Evolutionary conservation across 169 alveolate genomes (phyloP), one percentile per base, ranked within the genome.

Genomic region (Plasmodium fragile): DNA sequence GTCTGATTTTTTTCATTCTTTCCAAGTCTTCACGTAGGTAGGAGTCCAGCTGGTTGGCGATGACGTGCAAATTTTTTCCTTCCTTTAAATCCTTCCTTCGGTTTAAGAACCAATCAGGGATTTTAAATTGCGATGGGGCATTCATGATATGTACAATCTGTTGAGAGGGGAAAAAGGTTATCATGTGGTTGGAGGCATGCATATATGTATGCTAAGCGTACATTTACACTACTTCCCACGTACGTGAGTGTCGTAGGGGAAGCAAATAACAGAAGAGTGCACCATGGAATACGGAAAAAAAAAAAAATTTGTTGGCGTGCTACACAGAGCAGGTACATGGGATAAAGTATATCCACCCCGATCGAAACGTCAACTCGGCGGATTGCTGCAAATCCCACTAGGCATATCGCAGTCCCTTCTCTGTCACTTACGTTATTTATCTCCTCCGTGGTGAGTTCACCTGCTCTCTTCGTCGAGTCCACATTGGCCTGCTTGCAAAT

Each of bases 81-180:
- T 98, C 99, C 94, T 97, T 98, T 90, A 97, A 91, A 96, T 99
- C 99, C 96, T 97, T 97, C 95, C 98, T 98, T 96, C 99, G 97
- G 97, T 99, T 99, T 83, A 99, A 97, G 97, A 99, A 98, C 99
- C 99, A 99, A 70, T 98, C 95, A 77, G 99, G 99, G 87, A 99
- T 98, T 95, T 97, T 98, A 97, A 98, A 98, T 94, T 99, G 99
- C 83, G 97, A 94, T 25, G 99, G 99, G 53, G 97, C 95, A 92
- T 96, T 87, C 92, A 98, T 97, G 75, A 98, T 98, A 59, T 98
- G 97, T 32, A 97, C 99, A 52, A 97, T 93, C 97, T 96, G 92
- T 28, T 70, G 59, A 92, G 30, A 1, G 69, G 52, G 25, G 32
- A 32, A 75, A 39, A 22, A 25, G 5, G 11, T 65, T 18, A 65